These are phyloP conservation scores for Macrocybe gigantea DNA, from an alignment of 768 basidiomycete genomes.

Conservation along the genomic window DNA sequence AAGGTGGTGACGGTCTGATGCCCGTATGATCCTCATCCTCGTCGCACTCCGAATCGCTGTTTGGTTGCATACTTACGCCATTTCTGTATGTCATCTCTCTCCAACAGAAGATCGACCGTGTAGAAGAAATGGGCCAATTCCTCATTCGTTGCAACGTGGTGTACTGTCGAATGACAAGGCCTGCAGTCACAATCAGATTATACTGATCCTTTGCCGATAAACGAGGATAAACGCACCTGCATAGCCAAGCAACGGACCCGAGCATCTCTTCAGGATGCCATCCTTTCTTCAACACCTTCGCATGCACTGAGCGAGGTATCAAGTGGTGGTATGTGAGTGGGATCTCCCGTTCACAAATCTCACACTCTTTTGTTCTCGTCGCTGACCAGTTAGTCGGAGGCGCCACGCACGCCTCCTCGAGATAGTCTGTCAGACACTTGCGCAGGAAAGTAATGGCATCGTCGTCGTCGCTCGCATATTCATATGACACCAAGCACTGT, in stretches of 20 bases:
- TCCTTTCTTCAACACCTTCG: conserved; percentile 49
- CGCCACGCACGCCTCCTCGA: conserved; percentile 40
- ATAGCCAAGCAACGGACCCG: conserved; percentile 58
- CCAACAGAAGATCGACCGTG: conserved; percentile 43
- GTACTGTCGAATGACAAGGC: conserved; percentile 47
- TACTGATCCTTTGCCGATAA: background rate
- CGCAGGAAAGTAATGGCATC: conserved; percentile 33
- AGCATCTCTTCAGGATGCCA: conserved; percentile 50
- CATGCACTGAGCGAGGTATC: conserved; percentile 48
- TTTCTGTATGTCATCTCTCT: conserved; percentile 48
- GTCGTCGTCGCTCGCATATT: conserved; percentile 34
- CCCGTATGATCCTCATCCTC: conserved; percentile 6
- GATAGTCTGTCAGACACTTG: conserved; percentile 33
- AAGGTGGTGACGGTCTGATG: too few relatives aligned
- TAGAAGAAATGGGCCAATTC: conserved; percentile 44
- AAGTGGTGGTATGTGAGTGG: conserved; percentile 59
- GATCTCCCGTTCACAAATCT: conserved; percentile 53
- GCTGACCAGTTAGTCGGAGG: conserved; percentile 43
- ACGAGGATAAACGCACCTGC: conserved; percentile 29
- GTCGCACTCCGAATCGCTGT: conserved; percentile 28
- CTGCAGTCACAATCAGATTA: conserved; percentile 18
- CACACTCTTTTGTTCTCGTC: conserved; percentile 49
- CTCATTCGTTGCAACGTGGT: conserved; percentile 43
- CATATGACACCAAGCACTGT: conserved; percentile 49
- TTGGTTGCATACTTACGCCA: conserved; percentile 52